Evolutionary conservation across 805 yeast genomes (phyloP), one percentile per base, ranked within the genome.

Genomic region (Wickerhamomyces strasburgensis): DNA sequence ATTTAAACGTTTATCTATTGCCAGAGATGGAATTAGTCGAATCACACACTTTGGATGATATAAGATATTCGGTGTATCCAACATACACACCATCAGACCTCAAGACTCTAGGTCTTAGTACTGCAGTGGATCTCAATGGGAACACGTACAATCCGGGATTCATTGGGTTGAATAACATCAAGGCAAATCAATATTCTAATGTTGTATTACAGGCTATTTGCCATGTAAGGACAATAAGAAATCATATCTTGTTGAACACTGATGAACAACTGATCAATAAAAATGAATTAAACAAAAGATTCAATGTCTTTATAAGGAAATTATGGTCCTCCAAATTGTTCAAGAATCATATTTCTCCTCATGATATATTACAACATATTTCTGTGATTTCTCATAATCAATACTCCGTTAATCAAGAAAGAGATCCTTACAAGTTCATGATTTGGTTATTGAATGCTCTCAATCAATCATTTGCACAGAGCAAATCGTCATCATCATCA

Each of bases 311-410:
- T 15, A 48, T 73, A 0, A 67, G 80, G 40, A 81, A 78, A 46
- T 33, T 82, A 8, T 85, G 90, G 89, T 81, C 80, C 5, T 60
- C 70, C 0, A 60, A 61, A 28, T 62, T 84, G 16, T 78, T 77
- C 55, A 75, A 71, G 46, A 56, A 68, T 3, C 86, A 82, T 48
- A 65, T 83, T 2, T 78, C 90, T 0, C 80, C 86, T 1, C 82
- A 76, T 51, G 86, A 80, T 34, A 58, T 85, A 6, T 52, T 80
- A 31, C 77, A 77, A 40, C 63, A 60, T 42, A 57, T 80, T 5
- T 57, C 71, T 2, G 48, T 59, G 1, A 38, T 53, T n/a, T 66
- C 81, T 1, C 64, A 68, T 31, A 68, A 66, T 35, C 51, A 57
- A 29, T 73, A 72, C 48, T 52, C 65, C 4, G 31, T 66, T 5